Percentiles rank a stretch among this genome's conserved stretches.
These are phyloP conservation scores for Fusarium sp. DNA, from an alignment of 2,329 filamentous ascomycete genomes.

Conservation along the genomic window DNA sequence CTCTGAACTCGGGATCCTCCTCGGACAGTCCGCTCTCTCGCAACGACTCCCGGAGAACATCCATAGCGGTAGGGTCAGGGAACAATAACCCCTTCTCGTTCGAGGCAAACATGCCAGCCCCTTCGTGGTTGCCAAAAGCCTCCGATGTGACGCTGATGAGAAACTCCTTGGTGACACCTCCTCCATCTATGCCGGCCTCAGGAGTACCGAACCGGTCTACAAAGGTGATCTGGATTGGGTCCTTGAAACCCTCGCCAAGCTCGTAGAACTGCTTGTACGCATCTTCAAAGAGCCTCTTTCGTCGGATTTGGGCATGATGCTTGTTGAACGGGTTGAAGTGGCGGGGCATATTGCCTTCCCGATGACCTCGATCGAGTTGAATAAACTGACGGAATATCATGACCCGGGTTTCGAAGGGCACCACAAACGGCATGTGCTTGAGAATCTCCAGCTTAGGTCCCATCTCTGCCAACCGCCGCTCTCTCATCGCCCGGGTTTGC, in stretches of 20 bases:
- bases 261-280: conserved; percentile 84
- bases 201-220: conserved; percentile 85
- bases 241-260: conserved; percentile 83
- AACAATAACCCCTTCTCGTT: conserved; percentile 89
- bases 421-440: conserved; percentile 95
- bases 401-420: conserved; percentile 90
- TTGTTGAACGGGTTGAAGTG: conserved; percentile 53
- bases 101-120: conserved; percentile 72
- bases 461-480: conserved; percentile 77
- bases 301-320: conserved; percentile 80
- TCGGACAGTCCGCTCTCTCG: conserved; percentile 60
- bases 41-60: conserved; percentile 69
- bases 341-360: conserved; percentile 31
- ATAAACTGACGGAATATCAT: conserved; percentile 95
- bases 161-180: conserved; percentile 97
- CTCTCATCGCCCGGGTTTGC: conserved; percentile 71
- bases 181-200: conserved; percentile 95
- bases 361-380: conserved; percentile 65
- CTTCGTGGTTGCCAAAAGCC: conserved; percentile 69
- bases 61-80: conserved; percentile 80
- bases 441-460: conserved; percentile 89
- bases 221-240: conserved; percentile 96
- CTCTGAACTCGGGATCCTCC: conserved; percentile 63
- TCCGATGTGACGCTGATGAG: conserved; percentile 86
- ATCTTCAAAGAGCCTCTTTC: conserved; percentile 83